phyloP scores from a whole-genome alignment of 805 yeast genomes.

The Cyberlindnera xishuangbannaensis region DNA sequence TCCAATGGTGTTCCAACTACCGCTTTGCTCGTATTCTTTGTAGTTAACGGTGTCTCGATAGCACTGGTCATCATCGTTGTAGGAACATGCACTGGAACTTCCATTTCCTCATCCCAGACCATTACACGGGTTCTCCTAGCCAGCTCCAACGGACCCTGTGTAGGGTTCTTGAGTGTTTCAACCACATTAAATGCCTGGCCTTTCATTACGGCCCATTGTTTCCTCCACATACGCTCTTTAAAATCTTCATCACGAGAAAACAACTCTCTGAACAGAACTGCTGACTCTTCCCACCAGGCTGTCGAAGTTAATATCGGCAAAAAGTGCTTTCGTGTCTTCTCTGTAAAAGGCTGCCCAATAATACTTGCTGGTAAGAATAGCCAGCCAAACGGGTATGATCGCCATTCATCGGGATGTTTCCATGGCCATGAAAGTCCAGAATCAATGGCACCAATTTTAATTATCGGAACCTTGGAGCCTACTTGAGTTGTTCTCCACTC shows the following conservation, averaged over 20 bases:
- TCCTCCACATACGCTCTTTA: conserved; percentile 58
- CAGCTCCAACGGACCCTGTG: conserved; percentile 64
- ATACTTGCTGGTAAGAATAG: conserved; percentile 55
- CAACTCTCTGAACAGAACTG: conserved; percentile 38
- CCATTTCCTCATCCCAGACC: conserved; percentile 57
- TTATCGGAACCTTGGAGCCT: conserved; percentile 29
- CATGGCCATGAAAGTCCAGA: conserved; percentile 73
- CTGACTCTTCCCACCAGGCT: conserved; percentile 67
- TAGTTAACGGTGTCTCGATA: conserved; percentile 34
- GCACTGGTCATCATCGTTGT: conserved; percentile 35
- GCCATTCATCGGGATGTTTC: conserved; percentile 81
- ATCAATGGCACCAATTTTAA: conserved; percentile 67
- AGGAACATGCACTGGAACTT: conserved; percentile 43
- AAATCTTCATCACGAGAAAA: conserved; percentile 56
- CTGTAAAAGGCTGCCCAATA: conserved; percentile 63
- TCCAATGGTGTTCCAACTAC: conserved; percentile 1
- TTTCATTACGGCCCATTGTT: conserved; percentile 64
- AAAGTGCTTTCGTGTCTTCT: conserved; percentile 47
- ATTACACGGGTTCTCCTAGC: conserved; percentile 51
- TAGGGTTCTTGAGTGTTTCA: conserved; percentile 49
- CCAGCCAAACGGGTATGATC: conserved; percentile 80
- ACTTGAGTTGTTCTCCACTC: conserved; percentile 32
- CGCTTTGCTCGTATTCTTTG: neutral
- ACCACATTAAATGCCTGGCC: conserved; percentile 77
- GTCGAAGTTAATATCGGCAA: conserved; percentile 53